phyloP scores from a whole-genome alignment of 352 stramenopile species.

The Phytophthora megakarya region DNA sequence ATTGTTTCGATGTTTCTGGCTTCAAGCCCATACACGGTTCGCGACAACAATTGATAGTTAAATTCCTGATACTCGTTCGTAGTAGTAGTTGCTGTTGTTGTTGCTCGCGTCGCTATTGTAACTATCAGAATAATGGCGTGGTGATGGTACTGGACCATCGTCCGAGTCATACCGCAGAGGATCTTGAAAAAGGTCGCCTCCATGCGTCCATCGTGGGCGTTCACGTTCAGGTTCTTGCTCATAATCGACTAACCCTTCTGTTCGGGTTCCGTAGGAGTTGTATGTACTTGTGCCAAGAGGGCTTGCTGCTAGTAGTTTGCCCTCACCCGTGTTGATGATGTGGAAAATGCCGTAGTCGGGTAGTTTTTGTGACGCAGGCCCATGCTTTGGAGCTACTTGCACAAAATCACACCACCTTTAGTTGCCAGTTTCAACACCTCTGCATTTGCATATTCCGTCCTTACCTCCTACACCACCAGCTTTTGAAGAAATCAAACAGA shows the following conservation, averaged over 20 bases:
- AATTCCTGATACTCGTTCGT: conserved; percentile 35
- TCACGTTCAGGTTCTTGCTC: conserved; percentile 48
- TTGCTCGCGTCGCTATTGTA: conserved; percentile 72
- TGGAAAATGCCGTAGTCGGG: conserved; percentile 89
- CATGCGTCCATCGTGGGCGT: conserved; percentile 73
- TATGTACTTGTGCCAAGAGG: conserved; percentile 63
- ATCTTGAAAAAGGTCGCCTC: conserved; percentile 83
- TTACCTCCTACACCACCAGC: conserved; percentile 77
- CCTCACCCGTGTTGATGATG: conserved; percentile 75
- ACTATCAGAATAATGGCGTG: conserved; percentile 61
- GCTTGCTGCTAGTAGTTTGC: conserved; percentile 68
- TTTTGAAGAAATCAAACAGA: conserved; percentile 84
- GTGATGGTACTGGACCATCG: conserved; percentile 65
- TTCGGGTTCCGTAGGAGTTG: conserved; percentile 49
- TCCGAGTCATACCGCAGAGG: conserved; percentile 86
- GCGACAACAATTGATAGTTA: conserved; percentile 23
- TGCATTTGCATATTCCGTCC: neutral
- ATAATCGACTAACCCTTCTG: conserved; percentile 18
- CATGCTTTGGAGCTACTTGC: conserved; percentile 65
- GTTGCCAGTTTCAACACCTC: neutral
- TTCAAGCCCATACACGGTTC: neutral
- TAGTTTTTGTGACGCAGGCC: conserved; percentile 59
- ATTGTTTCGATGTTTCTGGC: neutral
- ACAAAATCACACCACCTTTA: conserved; percentile 8
- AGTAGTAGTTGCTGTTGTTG: conserved; percentile 43